These are phyloP conservation scores for Capsaspora owczarzaki DNA, from an alignment of 78 protist species.

Conservation along the genomic window DNA sequence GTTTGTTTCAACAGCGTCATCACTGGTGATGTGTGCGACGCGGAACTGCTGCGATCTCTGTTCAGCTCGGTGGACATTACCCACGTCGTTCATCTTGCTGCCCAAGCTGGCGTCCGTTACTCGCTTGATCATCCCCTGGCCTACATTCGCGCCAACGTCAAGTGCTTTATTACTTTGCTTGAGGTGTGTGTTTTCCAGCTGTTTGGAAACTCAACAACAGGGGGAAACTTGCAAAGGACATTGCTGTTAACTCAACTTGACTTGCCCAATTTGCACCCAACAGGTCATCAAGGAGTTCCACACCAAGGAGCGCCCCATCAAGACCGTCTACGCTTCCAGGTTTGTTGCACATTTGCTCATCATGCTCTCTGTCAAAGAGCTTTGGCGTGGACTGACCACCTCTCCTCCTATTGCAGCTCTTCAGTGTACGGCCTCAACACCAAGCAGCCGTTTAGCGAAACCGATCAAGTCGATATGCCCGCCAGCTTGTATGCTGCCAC, in stretches of 20 bases:
- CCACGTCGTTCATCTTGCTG: constrained; percentile 51
- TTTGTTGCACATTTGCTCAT: too few relatives aligned
- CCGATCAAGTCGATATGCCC: constrained; percentile 17
- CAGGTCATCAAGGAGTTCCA: neutral
- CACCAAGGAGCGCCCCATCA: neutral
- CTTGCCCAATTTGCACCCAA: neutral
- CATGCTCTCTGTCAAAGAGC: too few relatives aligned
- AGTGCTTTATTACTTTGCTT: constrained; percentile 33
- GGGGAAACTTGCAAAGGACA: neutral
- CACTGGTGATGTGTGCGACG: constrained; percentile 1
- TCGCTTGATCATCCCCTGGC: constrained; percentile 38
- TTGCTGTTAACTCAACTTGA: neutral
- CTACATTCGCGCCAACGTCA: constrained; percentile 41
- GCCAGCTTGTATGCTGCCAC: constrained; percentile 46
- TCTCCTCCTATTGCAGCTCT: too few relatives aligned
- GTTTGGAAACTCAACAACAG: too few relatives aligned
- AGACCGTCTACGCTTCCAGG: constrained; percentile 38
- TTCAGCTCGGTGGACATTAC: neutral
- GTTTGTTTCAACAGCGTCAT: neutral
- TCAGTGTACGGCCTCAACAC: constrained; percentile 42
- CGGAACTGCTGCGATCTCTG: neutral
- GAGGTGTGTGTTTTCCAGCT: constrained; percentile 11
- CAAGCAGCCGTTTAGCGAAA: constrained; percentile 25
- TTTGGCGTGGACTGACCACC: too few relatives aligned
- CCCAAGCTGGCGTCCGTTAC: constrained; percentile 63